Base-by-base conservation (phyloP, 257 asterid genomes). In the Parsonsia alboflavescens region DNA sequence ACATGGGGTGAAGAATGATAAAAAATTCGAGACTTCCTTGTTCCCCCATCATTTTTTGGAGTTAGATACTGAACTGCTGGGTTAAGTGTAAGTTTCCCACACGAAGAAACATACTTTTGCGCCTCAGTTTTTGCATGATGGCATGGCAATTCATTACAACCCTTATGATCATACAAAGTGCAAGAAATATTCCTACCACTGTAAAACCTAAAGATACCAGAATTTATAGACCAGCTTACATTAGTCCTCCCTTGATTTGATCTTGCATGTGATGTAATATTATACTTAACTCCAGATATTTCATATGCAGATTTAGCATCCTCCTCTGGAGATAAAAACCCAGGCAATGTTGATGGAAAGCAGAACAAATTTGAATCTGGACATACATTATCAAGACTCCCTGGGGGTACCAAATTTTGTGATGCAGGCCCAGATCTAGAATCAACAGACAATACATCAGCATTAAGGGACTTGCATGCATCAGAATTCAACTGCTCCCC, bases 331-430 rank as follows among this genome's bases (percentile, higher is more conserved):
- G 66, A 12, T 50, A 82, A 73, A 76, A 79, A 67, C 48, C 81
- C 91, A 57, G 83, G 71, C 73, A 89, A 82, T 22, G 93, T 93
- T 15, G 97, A 87, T 5, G 86, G 89, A 77, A 90, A 93, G 83
- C 97, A 93, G 76, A 90, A 89, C 53, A 81, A 74, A 63, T 82
- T 78, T 0, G 87, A 78, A 83, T 81, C 64, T 6, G 85, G 86
- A 78, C 96, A 91, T 68, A 82, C 74, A 46, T 44, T 76, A 57
- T 72, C 84, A 68, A 79, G 71, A 63, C 79, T 65, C 65, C 3
- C 73, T 30, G 22, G 78, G 79, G 81, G 78, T 28, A 65, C 79
- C 9, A 80, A 53, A 71, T 73, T 73, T 73, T 67, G 80, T 4
- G 80, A 80, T 33, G 17, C 79, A 70, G 61, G 76, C 17, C 77